These are phyloP conservation scores for Ceratocystis smalleyi DNA, from an alignment of 2,329 filamentous ascomycete species.

Conservation along the genomic window DNA sequence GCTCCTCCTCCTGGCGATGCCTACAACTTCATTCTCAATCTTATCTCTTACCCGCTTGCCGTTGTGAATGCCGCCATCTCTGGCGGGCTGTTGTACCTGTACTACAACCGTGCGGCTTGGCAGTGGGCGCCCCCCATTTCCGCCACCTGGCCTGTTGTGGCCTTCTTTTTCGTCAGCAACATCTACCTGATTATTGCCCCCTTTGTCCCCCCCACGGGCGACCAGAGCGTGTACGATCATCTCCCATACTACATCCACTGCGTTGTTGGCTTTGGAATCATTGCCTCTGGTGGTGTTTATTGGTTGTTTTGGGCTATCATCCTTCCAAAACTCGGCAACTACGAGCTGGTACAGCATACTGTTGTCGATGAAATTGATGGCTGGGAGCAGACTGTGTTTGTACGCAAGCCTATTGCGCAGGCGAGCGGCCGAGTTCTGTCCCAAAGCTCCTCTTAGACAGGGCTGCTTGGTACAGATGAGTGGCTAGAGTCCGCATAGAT, in stretches of 20 bases:
- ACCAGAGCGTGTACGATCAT: slow-evolving; percentile 37
- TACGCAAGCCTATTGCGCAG: slow-evolving; percentile 26
- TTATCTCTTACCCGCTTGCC: slow-evolving; percentile 49
- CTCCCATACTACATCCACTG: slow-evolving; percentile 45
- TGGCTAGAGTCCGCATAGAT: background rate
- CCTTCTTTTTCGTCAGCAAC: slow-evolving; percentile 47
- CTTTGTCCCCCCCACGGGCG: slow-evolving; percentile 37
- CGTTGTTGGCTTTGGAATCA: slow-evolving; percentile 39
- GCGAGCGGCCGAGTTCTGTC: background rate
- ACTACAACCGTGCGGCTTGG: slow-evolving; percentile 31
- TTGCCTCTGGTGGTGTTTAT: slow-evolving; percentile 38
- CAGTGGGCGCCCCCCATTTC: slow-evolving; percentile 40
- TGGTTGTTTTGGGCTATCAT: slow-evolving; percentile 41
- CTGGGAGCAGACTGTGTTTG: slow-evolving; percentile 45
- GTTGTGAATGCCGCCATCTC: slow-evolving; percentile 41
- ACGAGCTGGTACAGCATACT: slow-evolving; percentile 41
- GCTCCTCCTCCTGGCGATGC: slow-evolving; percentile 52
- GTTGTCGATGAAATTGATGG: slow-evolving; percentile 43
- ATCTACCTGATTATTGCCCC: slow-evolving; percentile 45
- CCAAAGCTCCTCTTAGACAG: slow-evolving; percentile 8
- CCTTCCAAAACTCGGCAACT: slow-evolving; percentile 35
- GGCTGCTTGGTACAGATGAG: background rate
- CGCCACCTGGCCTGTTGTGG: slow-evolving; percentile 37
- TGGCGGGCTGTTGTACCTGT: slow-evolving; percentile 38
- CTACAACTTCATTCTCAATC: slow-evolving; percentile 47